Evolutionary conservation across 2,329 filamentous ascomycete genomes (phyloP).

Genomic region (Colletotrichum sublineola): DNA sequence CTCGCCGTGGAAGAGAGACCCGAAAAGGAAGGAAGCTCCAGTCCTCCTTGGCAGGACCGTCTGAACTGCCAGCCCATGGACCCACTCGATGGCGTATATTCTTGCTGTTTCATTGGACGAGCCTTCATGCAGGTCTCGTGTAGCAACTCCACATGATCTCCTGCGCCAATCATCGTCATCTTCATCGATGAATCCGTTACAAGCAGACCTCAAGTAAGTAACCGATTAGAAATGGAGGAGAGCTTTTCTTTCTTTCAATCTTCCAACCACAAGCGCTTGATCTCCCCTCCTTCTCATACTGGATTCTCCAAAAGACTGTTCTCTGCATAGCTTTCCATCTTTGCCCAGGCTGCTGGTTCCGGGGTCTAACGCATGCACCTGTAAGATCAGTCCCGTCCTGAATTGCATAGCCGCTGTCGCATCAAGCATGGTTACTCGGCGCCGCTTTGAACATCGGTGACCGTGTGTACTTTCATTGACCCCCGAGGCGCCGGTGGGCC

Average conservation of each 20-base stretch:
- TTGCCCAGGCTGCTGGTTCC: slow-evolving; percentile 8
- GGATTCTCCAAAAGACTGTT: not conserved
- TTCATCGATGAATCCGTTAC: slow-evolving; percentile 14
- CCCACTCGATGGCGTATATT: not conserved
- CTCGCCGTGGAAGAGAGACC: not conserved
- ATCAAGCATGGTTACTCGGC: slow-evolving; percentile 39
- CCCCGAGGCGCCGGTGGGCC: not conserved
- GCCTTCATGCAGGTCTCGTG: slow-evolving; percentile 45
- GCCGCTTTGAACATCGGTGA: slow-evolving; percentile 32
- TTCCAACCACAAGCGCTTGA: not conserved
- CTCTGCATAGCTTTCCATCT: slow-evolving; percentile 3
- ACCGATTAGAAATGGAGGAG: slow-evolving; percentile 13
- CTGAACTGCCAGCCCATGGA: not conserved
- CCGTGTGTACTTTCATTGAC: slow-evolving; percentile 39
- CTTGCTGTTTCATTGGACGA: slow-evolving; percentile 38
- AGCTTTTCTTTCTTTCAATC: not conserved
- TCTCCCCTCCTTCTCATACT: not conserved
- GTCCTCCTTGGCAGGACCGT: slow-evolving; percentile 4
- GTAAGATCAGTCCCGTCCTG: slow-evolving; percentile 25
- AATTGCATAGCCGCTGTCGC: slow-evolving; percentile 22
- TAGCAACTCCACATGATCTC: slow-evolving; percentile 36
- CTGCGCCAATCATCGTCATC: slow-evolving; percentile 34
- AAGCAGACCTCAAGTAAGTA: not conserved
- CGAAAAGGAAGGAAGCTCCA: not conserved
- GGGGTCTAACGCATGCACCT: slow-evolving; percentile 29